Evolutionary conservation across 495 filamentous ascomycete genomes (phyloP).

Genomic region (Tricharina praecox): DNA sequence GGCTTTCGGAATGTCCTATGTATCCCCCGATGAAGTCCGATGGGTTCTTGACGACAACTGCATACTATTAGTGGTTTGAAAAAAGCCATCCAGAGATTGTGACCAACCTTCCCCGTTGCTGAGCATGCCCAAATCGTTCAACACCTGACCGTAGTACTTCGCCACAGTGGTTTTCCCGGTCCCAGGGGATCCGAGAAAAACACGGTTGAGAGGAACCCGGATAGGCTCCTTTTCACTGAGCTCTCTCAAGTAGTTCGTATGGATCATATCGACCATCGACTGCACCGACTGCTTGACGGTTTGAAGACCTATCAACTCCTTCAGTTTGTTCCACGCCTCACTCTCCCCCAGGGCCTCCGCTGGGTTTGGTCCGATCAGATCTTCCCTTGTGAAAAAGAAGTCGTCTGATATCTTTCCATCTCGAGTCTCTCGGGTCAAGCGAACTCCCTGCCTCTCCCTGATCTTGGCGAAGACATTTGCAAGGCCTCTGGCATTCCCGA

Average conservation of each 20-base stretch:
- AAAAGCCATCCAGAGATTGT: neutral
- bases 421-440: slow-evolving; percentile 32
- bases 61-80: neutral
- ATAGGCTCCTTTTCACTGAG: slow-evolving; percentile 32
- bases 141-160: slow-evolving; percentile 50
- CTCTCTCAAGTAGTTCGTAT: slow-evolving; percentile 40
- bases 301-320: slow-evolving; percentile 38
- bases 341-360: slow-evolving; percentile 30
- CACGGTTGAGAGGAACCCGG: slow-evolving; percentile 45
- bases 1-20: slow-evolving; percentile 49
- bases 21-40: slow-evolving; percentile 50
- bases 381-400: slow-evolving; percentile 34
- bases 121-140: slow-evolving; percentile 43
- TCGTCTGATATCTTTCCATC: slow-evolving; percentile 21
- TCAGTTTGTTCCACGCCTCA: slow-evolving; percentile 39
- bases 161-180: slow-evolving; percentile 67
- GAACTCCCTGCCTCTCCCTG: slow-evolving; percentile 36
- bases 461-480: slow-evolving; percentile 38
- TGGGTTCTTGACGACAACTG: slow-evolving; percentile 52
- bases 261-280: slow-evolving; percentile 34
- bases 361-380: slow-evolving; percentile 47
- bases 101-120: slow-evolving; percentile 31
- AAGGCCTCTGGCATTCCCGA: slow-evolving; percentile 44
- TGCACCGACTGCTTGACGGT: slow-evolving; percentile 40
- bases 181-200: slow-evolving; percentile 54